A percentile compares a stretch with the other conserved stretches of the same genome.
These are phyloP conservation scores for Amylocystis lapponica DNA, from an alignment of 768 basidiomycete species.

Conservation along the genomic window DNA sequence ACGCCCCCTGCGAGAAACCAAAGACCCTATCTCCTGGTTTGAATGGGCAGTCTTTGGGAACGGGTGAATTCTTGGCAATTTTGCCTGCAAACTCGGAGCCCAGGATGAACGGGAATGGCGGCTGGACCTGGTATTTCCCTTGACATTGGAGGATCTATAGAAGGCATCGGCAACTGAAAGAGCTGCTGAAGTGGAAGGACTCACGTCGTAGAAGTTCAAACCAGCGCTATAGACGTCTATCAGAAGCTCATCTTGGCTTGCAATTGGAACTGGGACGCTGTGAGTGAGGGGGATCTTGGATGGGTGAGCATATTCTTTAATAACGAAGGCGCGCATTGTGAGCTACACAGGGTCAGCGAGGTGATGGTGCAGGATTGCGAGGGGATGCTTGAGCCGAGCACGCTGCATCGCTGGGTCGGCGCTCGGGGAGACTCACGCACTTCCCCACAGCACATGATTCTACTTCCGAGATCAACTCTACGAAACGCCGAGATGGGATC, in stretches of 20 bases:
- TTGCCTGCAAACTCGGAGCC: conserved; percentile 84
- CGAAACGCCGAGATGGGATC: too few species aligned
- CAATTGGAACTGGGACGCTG: conserved; percentile 35
- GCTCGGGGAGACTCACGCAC: too few species aligned
- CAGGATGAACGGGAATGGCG: conserved; percentile 78
- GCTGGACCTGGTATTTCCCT: conserved; percentile 85
- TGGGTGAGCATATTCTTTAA: conserved; percentile 56
- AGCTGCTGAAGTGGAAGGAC: conserved; percentile 1
- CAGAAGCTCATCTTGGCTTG: conserved; percentile 35
- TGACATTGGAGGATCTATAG: conserved; percentile 75
- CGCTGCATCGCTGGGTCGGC: too few species aligned
- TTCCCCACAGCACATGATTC: too few species aligned
- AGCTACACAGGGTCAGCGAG: too few species aligned
- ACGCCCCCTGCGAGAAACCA: conserved; percentile 74
- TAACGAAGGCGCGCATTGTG: conserved; percentile 73
- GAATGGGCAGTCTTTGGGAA: conserved; percentile 74
- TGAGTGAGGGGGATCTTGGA: conserved; percentile 32
- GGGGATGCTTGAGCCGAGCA: too few species aligned
- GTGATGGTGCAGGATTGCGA: too few species aligned
- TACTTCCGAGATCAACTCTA: too few species aligned
- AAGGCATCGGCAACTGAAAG: not conserved
- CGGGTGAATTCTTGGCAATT: conserved; percentile 62
- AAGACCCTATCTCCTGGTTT: conserved; percentile 86
- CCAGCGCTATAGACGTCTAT: conserved; percentile 49
- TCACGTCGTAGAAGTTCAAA: conserved; percentile 44